Conservation (phyloP, 805 yeast species). For the Saturnispora serradocipensis region DNA sequence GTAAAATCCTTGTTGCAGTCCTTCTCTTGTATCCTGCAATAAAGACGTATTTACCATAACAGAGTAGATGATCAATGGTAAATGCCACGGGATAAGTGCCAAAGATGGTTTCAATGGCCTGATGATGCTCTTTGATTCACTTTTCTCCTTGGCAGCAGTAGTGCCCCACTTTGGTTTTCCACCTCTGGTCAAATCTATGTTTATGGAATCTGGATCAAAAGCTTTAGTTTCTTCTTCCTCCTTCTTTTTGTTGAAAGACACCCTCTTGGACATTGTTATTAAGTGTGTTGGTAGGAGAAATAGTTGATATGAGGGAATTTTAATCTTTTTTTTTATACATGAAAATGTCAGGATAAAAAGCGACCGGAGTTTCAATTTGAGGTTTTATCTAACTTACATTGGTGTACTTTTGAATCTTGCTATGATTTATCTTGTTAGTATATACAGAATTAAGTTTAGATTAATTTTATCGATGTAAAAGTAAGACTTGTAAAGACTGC, state of each 20-base stretch:
- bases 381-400: background rate
- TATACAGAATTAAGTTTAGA: background rate
- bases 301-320: conserved; percentile 2
- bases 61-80: conserved; percentile 18
- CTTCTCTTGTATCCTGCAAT: conserved; percentile 19
- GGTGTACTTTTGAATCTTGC: background rate
- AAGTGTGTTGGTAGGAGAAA: background rate
- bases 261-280: conserved; percentile 9
- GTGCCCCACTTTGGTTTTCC: conserved; percentile 6
- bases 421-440: background rate
- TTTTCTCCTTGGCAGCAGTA: background rate
- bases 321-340: background rate
- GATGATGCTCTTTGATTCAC: background rate
- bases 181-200: conserved; percentile 13
- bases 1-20: conserved; percentile 11
- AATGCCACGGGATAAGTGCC: conserved; percentile 26
- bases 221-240: conserved; percentile 6
- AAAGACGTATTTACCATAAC: conserved; percentile 28
- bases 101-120: conserved; percentile 11
- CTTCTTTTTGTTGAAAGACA: conserved; percentile 10
- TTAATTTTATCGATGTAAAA: background rate
- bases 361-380: background rate
- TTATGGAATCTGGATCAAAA: conserved; percentile 12
- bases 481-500: background rate
- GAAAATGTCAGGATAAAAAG: background rate